Base-by-base conservation (phyloP, 2,329 filamentous ascomycete species). In the Phialophora macrospora region DNA sequence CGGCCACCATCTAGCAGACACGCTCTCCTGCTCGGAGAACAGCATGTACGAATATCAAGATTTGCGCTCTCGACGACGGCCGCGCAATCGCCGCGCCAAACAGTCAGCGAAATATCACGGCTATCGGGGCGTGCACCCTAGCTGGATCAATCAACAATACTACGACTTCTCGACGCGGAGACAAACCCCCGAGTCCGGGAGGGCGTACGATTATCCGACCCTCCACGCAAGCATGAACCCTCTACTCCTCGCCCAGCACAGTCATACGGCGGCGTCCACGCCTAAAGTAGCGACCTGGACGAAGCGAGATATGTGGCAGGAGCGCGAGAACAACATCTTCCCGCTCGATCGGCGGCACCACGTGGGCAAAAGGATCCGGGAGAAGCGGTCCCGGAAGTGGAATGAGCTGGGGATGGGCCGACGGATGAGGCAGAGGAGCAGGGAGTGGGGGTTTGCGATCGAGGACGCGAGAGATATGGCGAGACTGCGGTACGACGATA, bases 41-140 rank as follows among this genome's bases (percentile, higher is more conserved):
- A 24, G 17, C 28, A 34, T 12, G 2, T 5, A 12, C 20, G 48
- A 11, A 12, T 41, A 66, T 14, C 48, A 32, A 22, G 68, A 70
- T 46, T 38, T 70, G 3, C 66, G 68, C 41, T 68, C 68, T 17
- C 17, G 44, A 9, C 46, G 44, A 49, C 67, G 51, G 32, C 24
- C 58, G 14, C 30, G 24, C 1, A 67, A 67, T 55, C 66, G 68
- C 4, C 12, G n/a, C 14, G 44, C 66, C 46, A 70, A 70, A 55
- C 66, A 67, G 55, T 63, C 62, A 12, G 59, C 62, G 1, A 70
- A 68, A 52, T 70, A 70, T 54, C 67, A 68, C 46, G 64, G 63
- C 51, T 70, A 68, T 41, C 64, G 68, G n/a, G 62, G 64, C 9
- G 68, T 70, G 12, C 34, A 70, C 14, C 59, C 68, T 11, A 59